Conservation (phyloP, 148 eudicot species). For the Euryodendron excelsum region DNA sequence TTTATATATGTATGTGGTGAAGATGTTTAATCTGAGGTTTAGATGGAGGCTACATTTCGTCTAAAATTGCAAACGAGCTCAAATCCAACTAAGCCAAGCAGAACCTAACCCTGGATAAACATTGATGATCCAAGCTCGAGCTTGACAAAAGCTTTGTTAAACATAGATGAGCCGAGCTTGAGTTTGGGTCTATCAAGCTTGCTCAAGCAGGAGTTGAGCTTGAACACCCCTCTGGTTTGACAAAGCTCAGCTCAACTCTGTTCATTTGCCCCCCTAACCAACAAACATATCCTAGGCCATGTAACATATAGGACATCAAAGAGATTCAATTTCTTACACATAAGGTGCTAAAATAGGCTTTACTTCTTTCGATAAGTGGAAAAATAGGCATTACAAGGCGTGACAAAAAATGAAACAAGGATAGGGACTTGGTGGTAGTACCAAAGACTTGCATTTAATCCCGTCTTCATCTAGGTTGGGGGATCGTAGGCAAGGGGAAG, state of each 20-base stretch:
- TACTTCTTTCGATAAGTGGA: too few species aligned
- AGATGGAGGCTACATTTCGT: not conserved
- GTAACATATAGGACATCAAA: not conserved
- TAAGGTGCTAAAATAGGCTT: not conserved
- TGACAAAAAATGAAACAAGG: not conserved
- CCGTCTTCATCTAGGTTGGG: not conserved
- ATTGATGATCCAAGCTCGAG: not conserved
- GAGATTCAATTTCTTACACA: not conserved
- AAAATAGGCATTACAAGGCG: not conserved
- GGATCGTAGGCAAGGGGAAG: not conserved
- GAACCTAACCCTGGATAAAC: not conserved
- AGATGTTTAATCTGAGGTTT: not conserved
- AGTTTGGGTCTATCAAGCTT: slow-evolving; percentile 9
- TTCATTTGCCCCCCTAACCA: not conserved
- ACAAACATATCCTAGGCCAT: not conserved
- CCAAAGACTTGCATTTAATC: not conserved
- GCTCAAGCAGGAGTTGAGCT: not conserved
- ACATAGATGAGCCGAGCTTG: too few species aligned
- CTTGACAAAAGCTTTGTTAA: too few species aligned
- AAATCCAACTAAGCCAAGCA: not conserved
- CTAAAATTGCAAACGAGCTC: not conserved
- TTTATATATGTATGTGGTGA: not conserved
- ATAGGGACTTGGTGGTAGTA: not conserved
- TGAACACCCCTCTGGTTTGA: not conserved
- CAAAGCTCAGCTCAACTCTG: not conserved